These are phyloP conservation scores for Botrytis cinerea DNA, from an alignment of 2,329 filamentous ascomycete species.

Conservation along the genomic window DNA sequence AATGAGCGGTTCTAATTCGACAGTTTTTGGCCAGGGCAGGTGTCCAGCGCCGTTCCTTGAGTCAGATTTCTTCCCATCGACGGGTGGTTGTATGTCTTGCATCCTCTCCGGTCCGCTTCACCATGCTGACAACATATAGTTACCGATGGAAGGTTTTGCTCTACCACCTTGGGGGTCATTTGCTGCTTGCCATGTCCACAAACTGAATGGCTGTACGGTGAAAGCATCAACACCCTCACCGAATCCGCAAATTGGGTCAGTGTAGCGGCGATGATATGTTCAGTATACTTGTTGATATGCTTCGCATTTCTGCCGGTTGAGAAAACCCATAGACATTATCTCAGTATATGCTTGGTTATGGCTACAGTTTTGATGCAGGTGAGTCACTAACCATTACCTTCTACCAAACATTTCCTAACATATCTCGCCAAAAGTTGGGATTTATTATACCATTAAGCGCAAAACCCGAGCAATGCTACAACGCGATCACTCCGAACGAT, in stretches of 20 bases:
- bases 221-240: conserved; percentile 61
- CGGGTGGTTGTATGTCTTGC: conserved; percentile 64
- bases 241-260: conserved; percentile 79
- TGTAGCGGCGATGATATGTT: conserved; percentile 70
- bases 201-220: conserved; percentile 71
- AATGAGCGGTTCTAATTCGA: conserved; percentile 26
- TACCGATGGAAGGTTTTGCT: conserved; percentile 58
- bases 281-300: conserved; percentile 74
- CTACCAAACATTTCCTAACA: conserved; percentile 17
- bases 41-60: conserved; percentile 74
- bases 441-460: conserved; percentile 86
- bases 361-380: conserved; percentile 79
- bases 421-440: conserved; percentile 61
- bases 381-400: conserved; percentile 44
- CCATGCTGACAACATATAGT: conserved; percentile 43
- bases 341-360: conserved; percentile 82
- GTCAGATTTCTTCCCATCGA: conserved; percentile 57
- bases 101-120: background rate
- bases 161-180: conserved; percentile 51
- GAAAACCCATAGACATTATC: conserved; percentile 88
- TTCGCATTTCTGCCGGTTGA: conserved; percentile 81
- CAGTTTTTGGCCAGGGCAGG: conserved; percentile 21
- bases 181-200: conserved; percentile 93
- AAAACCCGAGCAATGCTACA: conserved; percentile 78
- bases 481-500: conserved; percentile 88